Evolutionary conservation across 2,329 filamentous ascomycete species (phyloP).

Genomic region (Ophiosphaerella narmari): DNA sequence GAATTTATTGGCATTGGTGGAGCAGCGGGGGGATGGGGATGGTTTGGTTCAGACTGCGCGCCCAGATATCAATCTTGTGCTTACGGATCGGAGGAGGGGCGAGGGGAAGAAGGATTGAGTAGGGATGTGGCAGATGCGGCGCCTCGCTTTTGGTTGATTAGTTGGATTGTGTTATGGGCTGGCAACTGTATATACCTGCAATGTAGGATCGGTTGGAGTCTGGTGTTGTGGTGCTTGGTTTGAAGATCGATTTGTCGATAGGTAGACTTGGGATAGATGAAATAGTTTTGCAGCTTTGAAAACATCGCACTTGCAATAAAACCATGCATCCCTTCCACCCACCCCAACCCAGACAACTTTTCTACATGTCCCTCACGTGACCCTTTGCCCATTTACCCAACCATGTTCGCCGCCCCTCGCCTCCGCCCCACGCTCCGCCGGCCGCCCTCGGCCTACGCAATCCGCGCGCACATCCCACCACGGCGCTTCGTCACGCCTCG

Average conservation of each 20-base stretch:
- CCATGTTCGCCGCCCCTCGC: slow-evolving; percentile 4
- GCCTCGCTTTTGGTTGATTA: background rate
- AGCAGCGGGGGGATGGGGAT: slow-evolving; percentile 15
- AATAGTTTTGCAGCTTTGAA: too few relatives aligned
- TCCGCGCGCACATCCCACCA: slow-evolving; percentile 7
- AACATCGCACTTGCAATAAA: too few relatives aligned
- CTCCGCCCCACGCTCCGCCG: slow-evolving; percentile 18
- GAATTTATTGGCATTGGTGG: slow-evolving; percentile 17
- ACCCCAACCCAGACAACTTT: too few relatives aligned
- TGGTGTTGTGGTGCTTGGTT: too few relatives aligned
- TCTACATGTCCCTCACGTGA: too few relatives aligned
- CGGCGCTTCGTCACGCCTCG: too few relatives aligned
- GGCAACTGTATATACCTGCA: slow-evolving; percentile 6
- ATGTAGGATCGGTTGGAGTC: background rate
- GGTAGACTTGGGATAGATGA: too few relatives aligned
- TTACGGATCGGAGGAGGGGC: slow-evolving; percentile 33
- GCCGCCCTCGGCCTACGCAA: slow-evolving; percentile 12
- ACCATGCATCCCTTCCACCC: too few relatives aligned
- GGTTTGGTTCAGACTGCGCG: slow-evolving; percentile 40
- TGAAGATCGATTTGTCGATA: too few relatives aligned
- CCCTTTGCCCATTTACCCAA: too few relatives aligned
- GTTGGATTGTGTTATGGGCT: background rate
- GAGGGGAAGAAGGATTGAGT: slow-evolving; percentile 39
- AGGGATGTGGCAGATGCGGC: background rate
- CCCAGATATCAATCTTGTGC: slow-evolving; percentile 34